Percentiles rank a stretch among this genome's conserved stretches.
Conservation (phyloP, 805 yeast species). For the Citeromyces nyonsensis region DNA sequence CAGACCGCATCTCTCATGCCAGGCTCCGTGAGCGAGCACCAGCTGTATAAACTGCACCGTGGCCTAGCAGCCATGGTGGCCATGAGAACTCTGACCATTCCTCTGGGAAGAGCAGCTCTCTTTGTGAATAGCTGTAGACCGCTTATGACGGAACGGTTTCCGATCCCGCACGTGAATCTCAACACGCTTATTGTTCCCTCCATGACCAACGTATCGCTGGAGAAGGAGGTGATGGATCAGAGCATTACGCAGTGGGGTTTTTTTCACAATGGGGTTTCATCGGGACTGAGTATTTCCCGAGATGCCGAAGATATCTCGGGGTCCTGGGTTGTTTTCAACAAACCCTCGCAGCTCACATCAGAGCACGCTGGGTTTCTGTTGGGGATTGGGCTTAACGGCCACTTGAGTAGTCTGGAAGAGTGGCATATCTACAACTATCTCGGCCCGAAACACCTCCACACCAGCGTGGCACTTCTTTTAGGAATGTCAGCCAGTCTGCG, state of each 20-base stretch:
- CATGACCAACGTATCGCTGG: constrained; percentile 42
- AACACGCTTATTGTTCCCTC: constrained; percentile 50
- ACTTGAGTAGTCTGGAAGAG: constrained; percentile 68
- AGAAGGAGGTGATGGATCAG: constrained; percentile 33
- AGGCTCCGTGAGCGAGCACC: constrained; percentile 34
- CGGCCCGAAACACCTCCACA: constrained; percentile 74
- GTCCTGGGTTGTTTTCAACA: constrained; percentile 83
- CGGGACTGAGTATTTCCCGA: constrained; percentile 65
- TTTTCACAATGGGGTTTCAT: constrained; percentile 84
- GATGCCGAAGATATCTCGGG: constrained; percentile 63
- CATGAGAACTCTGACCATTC: constrained; percentile 56
- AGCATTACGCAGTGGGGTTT: constrained; percentile 61
- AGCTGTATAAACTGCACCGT: constrained; percentile 36
- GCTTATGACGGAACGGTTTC: constrained; percentile 70
- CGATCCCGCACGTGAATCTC: constrained; percentile 63
- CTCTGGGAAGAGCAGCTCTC: constrained; percentile 67
- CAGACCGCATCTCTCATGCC: constrained; percentile 32
- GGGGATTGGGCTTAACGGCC: constrained; percentile 88
- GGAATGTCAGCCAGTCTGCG: constrained; percentile 87
- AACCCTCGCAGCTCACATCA: constrained; percentile 52
- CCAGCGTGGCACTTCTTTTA: constrained; percentile 74
- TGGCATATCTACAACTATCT: constrained; percentile 93
- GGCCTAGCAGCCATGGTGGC: constrained; percentile 44
- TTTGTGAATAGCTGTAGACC: constrained; percentile 59
- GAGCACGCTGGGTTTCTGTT: constrained; percentile 92